These are phyloP conservation scores for Fusarium verticillioides DNA, from an alignment of 2,329 filamentous ascomycete species.

Conservation along the genomic window DNA sequence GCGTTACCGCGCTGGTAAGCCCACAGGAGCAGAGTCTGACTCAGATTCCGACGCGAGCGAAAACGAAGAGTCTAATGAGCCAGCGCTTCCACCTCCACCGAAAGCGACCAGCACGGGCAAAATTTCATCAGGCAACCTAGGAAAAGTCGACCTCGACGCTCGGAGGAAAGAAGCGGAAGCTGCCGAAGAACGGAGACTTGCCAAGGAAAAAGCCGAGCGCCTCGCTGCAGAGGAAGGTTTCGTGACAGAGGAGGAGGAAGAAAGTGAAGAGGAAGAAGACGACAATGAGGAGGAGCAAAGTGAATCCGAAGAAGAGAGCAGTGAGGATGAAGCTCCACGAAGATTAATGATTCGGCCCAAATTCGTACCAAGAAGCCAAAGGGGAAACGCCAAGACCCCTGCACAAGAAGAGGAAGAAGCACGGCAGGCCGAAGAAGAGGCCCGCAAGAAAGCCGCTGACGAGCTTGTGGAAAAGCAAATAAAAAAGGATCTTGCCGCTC, in stretches of 20 bases:
- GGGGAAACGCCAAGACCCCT: constrained; percentile 50
- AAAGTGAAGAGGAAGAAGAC: constrained; percentile 50
- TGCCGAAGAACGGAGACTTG: constrained; percentile 59
- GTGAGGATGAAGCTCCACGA: constrained; percentile 68
- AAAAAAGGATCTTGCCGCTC: constrained; percentile 80
- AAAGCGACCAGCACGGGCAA: constrained; percentile 67
- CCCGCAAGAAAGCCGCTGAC: constrained; percentile 76
- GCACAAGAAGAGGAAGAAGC: constrained; percentile 51
- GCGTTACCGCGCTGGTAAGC: constrained; percentile 88
- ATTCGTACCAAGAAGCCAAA: constrained; percentile 70
- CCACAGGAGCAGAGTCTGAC: constrained; percentile 65
- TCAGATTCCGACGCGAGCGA: constrained; percentile 65
- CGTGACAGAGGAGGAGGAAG: constrained; percentile 65
- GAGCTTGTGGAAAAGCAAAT: constrained; percentile 89
- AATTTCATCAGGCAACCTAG: constrained; percentile 62
- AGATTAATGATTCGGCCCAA: constrained; percentile 71
- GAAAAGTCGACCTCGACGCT: constrained; percentile 63
- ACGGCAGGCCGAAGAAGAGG: constrained; percentile 65
- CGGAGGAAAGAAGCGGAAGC: constrained; percentile 58
- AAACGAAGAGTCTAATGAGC: constrained; percentile 48
- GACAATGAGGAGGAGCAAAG: constrained; percentile 53
- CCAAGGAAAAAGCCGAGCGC: constrained; percentile 61
- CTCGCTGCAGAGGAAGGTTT: constrained; percentile 70
- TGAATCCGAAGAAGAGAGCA: constrained; percentile 58
- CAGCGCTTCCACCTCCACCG: constrained; percentile 63